Evolutionary conservation across 805 yeast species (phyloP), one percentile per base, ranked within the genome.

Genomic region (Metschnikowia bowlesiae): DNA sequence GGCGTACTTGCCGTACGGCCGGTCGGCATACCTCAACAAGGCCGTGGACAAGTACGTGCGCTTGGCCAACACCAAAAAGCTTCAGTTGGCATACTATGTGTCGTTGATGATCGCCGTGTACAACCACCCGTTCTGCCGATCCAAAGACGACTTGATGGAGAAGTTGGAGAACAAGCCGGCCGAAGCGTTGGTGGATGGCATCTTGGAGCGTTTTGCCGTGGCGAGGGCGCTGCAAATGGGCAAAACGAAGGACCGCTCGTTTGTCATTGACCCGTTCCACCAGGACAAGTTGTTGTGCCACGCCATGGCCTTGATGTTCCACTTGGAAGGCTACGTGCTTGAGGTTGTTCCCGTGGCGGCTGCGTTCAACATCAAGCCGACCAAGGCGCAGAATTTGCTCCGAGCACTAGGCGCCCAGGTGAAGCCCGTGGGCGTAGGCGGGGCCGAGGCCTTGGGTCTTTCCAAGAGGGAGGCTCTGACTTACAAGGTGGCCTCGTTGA

Each of bases 241-340:
- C 51, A 83, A 81, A 66, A 71, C 87, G n/a, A 85, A 84, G 63
- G 89, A 85, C 54, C 80, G 84, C 58, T 78, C 85, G n/a, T 92
- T 80, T 65, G 74, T 80, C 54, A 80, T 94, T 53, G 97, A 94
- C 63, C 97, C 98, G 38, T 85, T 81, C 60, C 81, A 82, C 62
- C 96, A 89, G 67, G 96, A 89, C 69, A 89, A 86, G 69, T 74
- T 94, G 44, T 73, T 94, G 57, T 87, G 96, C 68, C 85, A 82
- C 68, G 73, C 90, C 44, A 71, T 94, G 53, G 87, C 85, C 6
- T 69, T 86, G 38, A 75, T 87, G 37, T 71, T 94, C 63, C 92
- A 85, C 65, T 75, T 91, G 49, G 89, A 89, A 65, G 83, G 80
- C 53, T 92, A 82, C 70, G 73, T 79, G 55, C 81, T 89, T 16